A percentile compares a stretch with the other conserved stretches of the same genome.
phyloP scores from a whole-genome alignment of 2,329 filamentous ascomycete species.

The Colletotrichum viniferum region DNA sequence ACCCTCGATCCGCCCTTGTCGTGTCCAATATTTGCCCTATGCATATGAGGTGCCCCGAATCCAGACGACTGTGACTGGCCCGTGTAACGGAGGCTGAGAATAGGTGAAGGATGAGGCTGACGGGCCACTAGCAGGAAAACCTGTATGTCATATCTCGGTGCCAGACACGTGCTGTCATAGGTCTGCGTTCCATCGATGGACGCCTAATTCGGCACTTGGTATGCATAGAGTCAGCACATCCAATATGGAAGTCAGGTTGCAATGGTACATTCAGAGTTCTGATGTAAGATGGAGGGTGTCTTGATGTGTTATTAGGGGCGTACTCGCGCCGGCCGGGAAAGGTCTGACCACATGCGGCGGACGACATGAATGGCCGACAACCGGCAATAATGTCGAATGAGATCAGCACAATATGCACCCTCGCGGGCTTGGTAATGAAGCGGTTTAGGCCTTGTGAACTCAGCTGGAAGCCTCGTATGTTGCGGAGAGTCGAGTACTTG shows the following conservation, averaged over 20 bases:
- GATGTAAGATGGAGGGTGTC: neutral
- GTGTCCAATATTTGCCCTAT: neutral
- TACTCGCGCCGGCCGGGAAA: neutral
- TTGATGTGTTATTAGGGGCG: neutral
- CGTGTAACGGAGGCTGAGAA: slow-evolving; percentile 3
- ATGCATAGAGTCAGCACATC: slow-evolving; percentile 9
- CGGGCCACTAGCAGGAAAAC: neutral
- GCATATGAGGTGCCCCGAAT: neutral
- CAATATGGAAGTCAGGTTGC: neutral
- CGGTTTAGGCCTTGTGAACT: neutral
- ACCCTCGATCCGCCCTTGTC: neutral
- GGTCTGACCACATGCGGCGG: neutral
- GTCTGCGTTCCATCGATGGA: neutral
- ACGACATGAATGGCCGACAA: neutral
- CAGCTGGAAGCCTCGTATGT: neutral
- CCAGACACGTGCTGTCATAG: neutral
- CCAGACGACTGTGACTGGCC: neutral
- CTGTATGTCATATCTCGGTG: slow-evolving; percentile 1
- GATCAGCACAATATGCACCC: neutral
- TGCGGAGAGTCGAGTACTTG: neutral
- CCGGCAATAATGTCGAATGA: neutral
- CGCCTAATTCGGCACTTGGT: neutral
- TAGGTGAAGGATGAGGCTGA: slow-evolving; percentile 16
- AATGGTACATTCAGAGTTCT: neutral
- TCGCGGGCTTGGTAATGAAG: neutral